Evolutionary conservation across 2,329 filamentous ascomycete species (phyloP), one percentile per base, ranked within the genome.

Genomic region (Cordyceps cateniannulata): DNA sequence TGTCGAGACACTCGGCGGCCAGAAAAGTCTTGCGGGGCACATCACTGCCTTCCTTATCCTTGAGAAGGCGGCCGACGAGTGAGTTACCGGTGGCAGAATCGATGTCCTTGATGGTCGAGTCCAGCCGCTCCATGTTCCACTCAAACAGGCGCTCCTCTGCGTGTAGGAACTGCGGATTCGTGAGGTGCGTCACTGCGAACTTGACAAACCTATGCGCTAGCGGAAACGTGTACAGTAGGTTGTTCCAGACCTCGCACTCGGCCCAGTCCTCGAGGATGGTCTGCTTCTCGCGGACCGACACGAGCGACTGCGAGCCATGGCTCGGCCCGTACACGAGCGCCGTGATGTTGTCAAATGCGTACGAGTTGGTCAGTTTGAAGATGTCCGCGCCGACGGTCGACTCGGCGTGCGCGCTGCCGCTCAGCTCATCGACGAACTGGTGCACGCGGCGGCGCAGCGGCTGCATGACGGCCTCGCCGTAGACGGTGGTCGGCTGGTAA

Each of bases 191-290:
- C 1, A 56, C 42, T 27, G 53, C 53, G 32, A 47, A 56, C 27
- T 56, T 56, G 5, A 56, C 42, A 20, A 56, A 35, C n/a, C 12
- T 25, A 42, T 56, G 53, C 3, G 27, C 53, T 8, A 56, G 42
- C 8, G 53, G 53, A 5, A 47, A 56, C 1, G 53, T 25, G 53
- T 56, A 56, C 6, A 47, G 53, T 14, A 56, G 20, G 18, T 56
- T 56, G 53, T 56, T 56, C 53, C 53, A 56, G 16, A 48, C 44
- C 42, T 56, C 53, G n/a, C 53, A 56, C 12, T 56, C 53, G 5
- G 53, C 53, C 53, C 53, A 56, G 42, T 56, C 53, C 2, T 56
- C 42, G 6, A 56, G 42, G 12, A 56, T 56, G 7, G 53, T 48
- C 16, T 48, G 53, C 42, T 48, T 47, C 27, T 56, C 53, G 5